These are phyloP conservation scores for Vigna radiata DNA, from an alignment of 306 rosid genomes.

Conservation along the genomic window DNA sequence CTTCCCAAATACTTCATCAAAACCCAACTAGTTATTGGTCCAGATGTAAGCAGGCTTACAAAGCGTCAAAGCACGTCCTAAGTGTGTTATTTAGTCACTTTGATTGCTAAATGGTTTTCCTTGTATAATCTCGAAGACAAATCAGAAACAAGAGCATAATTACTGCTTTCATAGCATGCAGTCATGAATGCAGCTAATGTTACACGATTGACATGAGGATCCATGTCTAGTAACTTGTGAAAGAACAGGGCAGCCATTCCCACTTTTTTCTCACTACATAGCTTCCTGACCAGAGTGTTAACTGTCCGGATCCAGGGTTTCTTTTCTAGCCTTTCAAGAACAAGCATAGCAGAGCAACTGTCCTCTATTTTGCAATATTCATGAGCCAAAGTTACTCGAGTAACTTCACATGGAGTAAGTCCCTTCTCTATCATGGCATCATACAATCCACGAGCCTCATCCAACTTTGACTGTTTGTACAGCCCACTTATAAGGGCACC, in stretches of 20 bases:
- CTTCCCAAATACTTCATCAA: conserved; percentile 6
- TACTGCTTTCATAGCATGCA: conserved; percentile 83
- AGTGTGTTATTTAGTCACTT: conserved; percentile 35
- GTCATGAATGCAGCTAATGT: conserved; percentile 79
- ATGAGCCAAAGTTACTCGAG: conserved; percentile 77
- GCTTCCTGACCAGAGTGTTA: conserved; percentile 78
- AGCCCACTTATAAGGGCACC: conserved; percentile 90
- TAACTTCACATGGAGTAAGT: conserved; percentile 84
- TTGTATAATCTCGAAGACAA: conserved; percentile 67
- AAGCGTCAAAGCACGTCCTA: neutral
- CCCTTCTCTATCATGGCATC: conserved; percentile 79
- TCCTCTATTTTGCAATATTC: conserved; percentile 80
- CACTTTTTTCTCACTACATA: conserved; percentile 77
- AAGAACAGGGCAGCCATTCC: conserved; percentile 89
- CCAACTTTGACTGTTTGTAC: conserved; percentile 74
- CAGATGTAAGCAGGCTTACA: conserved; percentile 17
- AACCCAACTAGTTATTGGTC: conserved; percentile 18
- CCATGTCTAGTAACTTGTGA: conserved; percentile 72
- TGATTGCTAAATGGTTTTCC: conserved; percentile 51
- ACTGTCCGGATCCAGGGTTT: conserved; percentile 78
- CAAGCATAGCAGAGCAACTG: conserved; percentile 66
- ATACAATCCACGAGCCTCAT: conserved; percentile 68
- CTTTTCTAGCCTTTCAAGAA: conserved; percentile 73
- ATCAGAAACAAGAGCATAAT: conserved; percentile 79
- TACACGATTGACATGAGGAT: conserved; percentile 67